phyloP scores from a whole-genome alignment of 331 rosid genomes.

The Rhamnella rubrinervis region DNA sequence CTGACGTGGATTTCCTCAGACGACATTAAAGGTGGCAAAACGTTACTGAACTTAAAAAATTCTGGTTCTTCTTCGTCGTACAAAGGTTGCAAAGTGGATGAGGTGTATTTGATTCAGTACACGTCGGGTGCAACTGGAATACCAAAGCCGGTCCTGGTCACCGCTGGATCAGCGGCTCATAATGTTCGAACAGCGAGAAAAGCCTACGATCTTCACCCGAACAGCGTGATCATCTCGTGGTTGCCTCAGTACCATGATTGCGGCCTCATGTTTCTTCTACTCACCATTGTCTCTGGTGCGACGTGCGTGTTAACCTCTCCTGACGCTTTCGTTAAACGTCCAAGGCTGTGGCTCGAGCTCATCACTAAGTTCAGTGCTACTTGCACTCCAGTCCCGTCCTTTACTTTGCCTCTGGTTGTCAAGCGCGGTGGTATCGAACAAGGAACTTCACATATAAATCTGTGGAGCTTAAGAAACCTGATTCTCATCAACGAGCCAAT shows the following conservation, averaged over 20 bases:
- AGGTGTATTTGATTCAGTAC: slow-evolving; percentile 70
- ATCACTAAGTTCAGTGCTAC: slow-evolving; percentile 63
- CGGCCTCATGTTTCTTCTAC: slow-evolving; percentile 79
- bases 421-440: slow-evolving; percentile 54
- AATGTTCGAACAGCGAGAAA: slow-evolving; percentile 65
- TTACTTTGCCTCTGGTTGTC: slow-evolving; percentile 60
- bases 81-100: slow-evolving; percentile 50
- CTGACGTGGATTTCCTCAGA: slow-evolving; percentile 55
- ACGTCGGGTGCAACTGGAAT: slow-evolving; percentile 76
- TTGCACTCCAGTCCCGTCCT: slow-evolving; percentile 80
- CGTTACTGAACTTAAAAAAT: neutral
- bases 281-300: slow-evolving; percentile 66
- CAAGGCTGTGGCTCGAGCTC: slow-evolving; percentile 71
- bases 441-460: slow-evolving; percentile 34
- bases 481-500: slow-evolving; percentile 76
- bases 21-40: slow-evolving; percentile 20
- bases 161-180: slow-evolving; percentile 75
- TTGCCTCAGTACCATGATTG: slow-evolving; percentile 86
- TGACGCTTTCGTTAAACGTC: slow-evolving; percentile 46
- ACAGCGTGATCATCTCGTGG: slow-evolving; percentile 68
- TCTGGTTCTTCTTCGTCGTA: slow-evolving; percentile 14
- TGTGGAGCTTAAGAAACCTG: slow-evolving; percentile 49
- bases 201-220: slow-evolving; percentile 78
- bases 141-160: slow-evolving; percentile 74
- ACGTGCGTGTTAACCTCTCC: slow-evolving; percentile 70